Evolutionary conservation across 176 grass and related monocot genomes (phyloP), one percentile per base, ranked within the genome.

Genomic region (Hyparrhenia diplandra): DNA sequence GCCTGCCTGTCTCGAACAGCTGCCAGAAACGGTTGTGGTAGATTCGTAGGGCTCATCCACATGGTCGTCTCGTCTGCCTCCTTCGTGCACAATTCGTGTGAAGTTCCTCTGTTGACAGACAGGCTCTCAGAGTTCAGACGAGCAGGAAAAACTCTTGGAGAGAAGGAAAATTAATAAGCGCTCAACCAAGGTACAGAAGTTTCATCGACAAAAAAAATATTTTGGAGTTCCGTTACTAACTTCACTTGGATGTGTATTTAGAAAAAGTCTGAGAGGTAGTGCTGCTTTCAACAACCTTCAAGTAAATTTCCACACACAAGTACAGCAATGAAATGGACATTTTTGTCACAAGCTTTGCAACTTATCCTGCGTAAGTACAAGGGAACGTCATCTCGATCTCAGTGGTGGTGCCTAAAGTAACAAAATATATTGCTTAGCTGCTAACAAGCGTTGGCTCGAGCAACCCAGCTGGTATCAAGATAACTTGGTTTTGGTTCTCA

Each of bases 321-420:
- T 9, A 59, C 29, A 75, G 8, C 31, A 21, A 93, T 87, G 81
- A 93, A 93, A 85, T 93, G 88, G 37, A 93, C 74, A 8, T 80
- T 93, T 82, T 89, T 97, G 57, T 91, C 81, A 71, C 88, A 97
- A 60, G 88, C 88, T 64, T 93, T 93, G 90, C 90, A n/a, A 97
- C 40, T 85, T 93, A 55, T 91, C 94, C 69, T 83, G 86, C 49
- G 49, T 52, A 13, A 40, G 4, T 14, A 13, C 2, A 90, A 51
- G 61, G 88, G 86, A 97, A 93, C 27, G 81, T 86, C 94, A 93
- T 93, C 71, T 60, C 87, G 72, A 76, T 86, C 43, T 83, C 58
- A 35, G 36, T 21, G 51, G 65, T 52, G 13, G 65, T 41, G 18
- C 72, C 31, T 41, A n/a, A 76, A 32, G 2, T 37, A 37, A 51